Evolutionary conservation across 495 filamentous ascomycete species (phyloP), one percentile per base, ranked within the genome.

Genomic region (Parmelia sp.): DNA sequence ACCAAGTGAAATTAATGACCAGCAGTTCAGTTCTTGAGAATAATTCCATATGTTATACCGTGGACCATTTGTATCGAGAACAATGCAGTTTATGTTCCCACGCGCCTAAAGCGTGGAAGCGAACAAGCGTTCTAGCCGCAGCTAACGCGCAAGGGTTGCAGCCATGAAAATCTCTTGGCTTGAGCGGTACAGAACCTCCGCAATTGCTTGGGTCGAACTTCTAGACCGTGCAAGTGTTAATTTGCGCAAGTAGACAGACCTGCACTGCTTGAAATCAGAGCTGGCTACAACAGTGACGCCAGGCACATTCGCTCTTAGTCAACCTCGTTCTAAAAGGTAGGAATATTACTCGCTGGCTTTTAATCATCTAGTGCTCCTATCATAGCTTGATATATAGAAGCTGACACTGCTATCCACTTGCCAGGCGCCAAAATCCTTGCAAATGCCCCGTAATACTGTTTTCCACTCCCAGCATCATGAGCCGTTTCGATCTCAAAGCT

Each of bases 381-480:
- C 0, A n/a, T 45, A 19, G n/a, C 21, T 17, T 53, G 14, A n/a
- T 5, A 31, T 8, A 31, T 6, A 53, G 27, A 33, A 55, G 51
- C 29, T 35, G 51, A 55, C 51, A 55, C 51, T 31, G 49, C 7
- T 31, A 33, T 53, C 25, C 31, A 29, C 10, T 1, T 57, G 47
- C 1, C n/a, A 25, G 33, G 39, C 42, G 7, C 17, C 31, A 57
- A 29, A 23, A 63, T 7, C 9, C 33, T 7, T 55, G 27, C 51
- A 33, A 29, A 68, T 68, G 66, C 29, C 51, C 14, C 64, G 60
- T 36, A 66, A 69, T 57, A 63, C 17, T 9, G n/a, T 6, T 36
- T 66, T 69, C 19, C 55, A 63, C 55, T 66, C 57, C 31, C 60
- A 57, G 27, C 14, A 25, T n/a, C 62, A 64, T 40, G 64, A 69